Base-by-base conservation (phyloP, 306 rosid genomes). In the Lagenaria siceraria region DNA sequence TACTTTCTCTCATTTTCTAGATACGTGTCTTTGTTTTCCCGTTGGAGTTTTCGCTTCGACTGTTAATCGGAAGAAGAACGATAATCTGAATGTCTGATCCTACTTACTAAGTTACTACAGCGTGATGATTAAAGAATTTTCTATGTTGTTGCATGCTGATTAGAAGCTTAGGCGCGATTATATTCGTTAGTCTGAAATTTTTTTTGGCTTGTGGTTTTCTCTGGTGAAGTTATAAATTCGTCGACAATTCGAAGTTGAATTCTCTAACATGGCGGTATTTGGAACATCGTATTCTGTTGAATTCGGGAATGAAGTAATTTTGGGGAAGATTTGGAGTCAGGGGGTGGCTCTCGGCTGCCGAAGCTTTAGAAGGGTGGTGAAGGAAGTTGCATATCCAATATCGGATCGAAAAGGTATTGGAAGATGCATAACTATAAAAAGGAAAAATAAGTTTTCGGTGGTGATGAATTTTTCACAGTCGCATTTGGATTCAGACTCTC, bases 261-360 rank as follows among this genome's bases (percentile, higher is more conserved):
- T 48, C 66, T 64, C 77, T 19, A 59, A 11, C 68, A 94, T 90
- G 96, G 91, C 87, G 21, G 84, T 84, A 49, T 82, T 89, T 56
- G 81, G 89, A 72, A 63, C 81, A 19, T 85, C 86, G 4, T 78
- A 54, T 76, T 82, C 69, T 79, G 83, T 80, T n/a, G 75, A 52
- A 43, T 75, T 74, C 46, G 74, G 87, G 74, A 90, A 82, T 55
- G 87, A 85, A 78, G 82, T 64, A 49, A 63, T 68, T 84, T 80
- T 81, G 77, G 76, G 82, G 87, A 85, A 83, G 80, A 78, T 78
- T 52, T 76, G 79, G 78, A 77, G 83, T 49, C 89, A 77, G 53
- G 75, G 56, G 64, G 60, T 81, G 24, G 71, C 59, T 77, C 81
- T 79, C 49, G 80, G 75, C 74, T 73, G 81, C 33, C 52, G 88